Percentiles rank a stretch among this genome's conserved stretches.
These are phyloP conservation scores for Suhomyces maxii DNA, from an alignment of 1,139 yeast genomes.

Conservation along the genomic window DNA sequence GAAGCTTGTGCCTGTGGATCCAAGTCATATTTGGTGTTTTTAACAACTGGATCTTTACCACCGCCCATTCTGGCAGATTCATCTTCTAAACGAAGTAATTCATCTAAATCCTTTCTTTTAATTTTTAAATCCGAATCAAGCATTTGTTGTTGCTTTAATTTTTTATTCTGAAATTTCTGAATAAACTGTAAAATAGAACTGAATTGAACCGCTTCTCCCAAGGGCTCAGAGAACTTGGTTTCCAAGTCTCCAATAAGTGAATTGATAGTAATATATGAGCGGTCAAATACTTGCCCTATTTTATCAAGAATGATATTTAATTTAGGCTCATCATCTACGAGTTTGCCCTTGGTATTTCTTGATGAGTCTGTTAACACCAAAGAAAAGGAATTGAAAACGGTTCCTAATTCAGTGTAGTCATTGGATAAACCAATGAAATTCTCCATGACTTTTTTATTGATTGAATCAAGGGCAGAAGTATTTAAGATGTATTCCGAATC, in stretches of 20 bases:
- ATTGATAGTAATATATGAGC: conserved; percentile 65
- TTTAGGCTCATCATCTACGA: conserved; percentile 30
- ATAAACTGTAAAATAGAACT: conserved; percentile 67
- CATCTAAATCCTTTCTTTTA: conserved; percentile 44
- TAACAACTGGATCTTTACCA: conserved; percentile 27
- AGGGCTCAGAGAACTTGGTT: conserved; percentile 77
- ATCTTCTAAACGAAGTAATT: conserved; percentile 40
- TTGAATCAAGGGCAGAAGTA: conserved; percentile 58
- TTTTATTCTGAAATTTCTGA: conserved; percentile 67
- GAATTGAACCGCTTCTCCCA: conserved; percentile 79
- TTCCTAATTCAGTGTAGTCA: conserved; percentile 71
- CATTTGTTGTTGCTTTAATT: conserved; percentile 64
- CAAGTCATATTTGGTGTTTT: conserved; percentile 32
- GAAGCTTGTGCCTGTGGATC: conserved; percentile 19
- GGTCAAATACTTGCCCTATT: conserved; percentile 79
- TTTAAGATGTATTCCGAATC: conserved; percentile 21
- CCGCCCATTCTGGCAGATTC: conserved; percentile 40
- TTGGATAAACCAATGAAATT: conserved; percentile 62
- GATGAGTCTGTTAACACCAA: conserved; percentile 53
- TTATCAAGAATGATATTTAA: conserved; percentile 55
- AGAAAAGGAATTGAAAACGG: conserved; percentile 71
- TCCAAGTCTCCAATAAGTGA: conserved; percentile 68
- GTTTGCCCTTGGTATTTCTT: conserved; percentile 18
- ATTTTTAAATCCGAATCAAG: conserved; percentile 55
- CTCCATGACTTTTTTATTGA: conserved; percentile 64